Evolutionary conservation across 78 protist species (phyloP).

Genomic region (Cavenderia fasciculata): DNA sequence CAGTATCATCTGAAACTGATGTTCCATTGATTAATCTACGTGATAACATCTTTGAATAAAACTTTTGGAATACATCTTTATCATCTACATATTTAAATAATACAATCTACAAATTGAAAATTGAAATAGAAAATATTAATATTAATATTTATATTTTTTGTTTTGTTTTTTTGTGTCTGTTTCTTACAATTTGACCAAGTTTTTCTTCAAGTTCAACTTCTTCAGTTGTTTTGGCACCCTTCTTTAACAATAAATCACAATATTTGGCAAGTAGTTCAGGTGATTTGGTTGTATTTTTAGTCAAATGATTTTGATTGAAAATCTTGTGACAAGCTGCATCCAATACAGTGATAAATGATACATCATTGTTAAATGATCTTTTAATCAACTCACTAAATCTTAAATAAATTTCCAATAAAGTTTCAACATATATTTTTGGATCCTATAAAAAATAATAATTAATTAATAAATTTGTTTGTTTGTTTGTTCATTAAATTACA

Average conservation of each 20-base stretch:
- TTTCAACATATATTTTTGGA: constrained; percentile 79
- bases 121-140: not conserved
- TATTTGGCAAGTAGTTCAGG: constrained; percentile 90
- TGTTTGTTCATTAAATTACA: not conserved
- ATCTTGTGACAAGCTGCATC: constrained; percentile 86
- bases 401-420: constrained; percentile 80
- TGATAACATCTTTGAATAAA: constrained; percentile 82
- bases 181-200: constrained; percentile 75
- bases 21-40: constrained; percentile 79
- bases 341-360: constrained; percentile 76
- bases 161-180: too few species aligned
- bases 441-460: constrained; percentile 14
- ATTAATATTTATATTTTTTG: too few species aligned
- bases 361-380: constrained; percentile 80
- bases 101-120: constrained; percentile 41
- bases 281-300: constrained; percentile 46
- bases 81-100: constrained; percentile 88
- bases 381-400: constrained; percentile 55
- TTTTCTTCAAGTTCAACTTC: constrained; percentile 85
- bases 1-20: constrained; percentile 85
- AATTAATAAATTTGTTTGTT: not conserved
- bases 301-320: constrained; percentile 74
- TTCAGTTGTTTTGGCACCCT: constrained; percentile 33
- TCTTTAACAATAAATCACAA: constrained; percentile 84
- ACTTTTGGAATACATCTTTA: constrained; percentile 90